Evolutionary conservation across 2,329 filamentous ascomycete genomes (phyloP).

Genomic region (Alternaria rosae): DNA sequence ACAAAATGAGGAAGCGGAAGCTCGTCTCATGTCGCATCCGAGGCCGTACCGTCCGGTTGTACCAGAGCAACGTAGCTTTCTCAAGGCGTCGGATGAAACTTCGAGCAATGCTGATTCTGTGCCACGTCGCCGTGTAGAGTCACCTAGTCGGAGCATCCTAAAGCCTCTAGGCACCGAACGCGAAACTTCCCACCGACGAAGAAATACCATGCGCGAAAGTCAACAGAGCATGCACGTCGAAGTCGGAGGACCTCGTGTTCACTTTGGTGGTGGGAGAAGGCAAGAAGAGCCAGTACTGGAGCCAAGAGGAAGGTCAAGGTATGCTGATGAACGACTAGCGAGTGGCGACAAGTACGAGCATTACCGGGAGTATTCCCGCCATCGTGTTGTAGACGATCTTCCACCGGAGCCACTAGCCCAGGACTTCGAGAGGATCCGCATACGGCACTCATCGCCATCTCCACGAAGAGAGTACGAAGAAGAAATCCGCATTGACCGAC

Average conservation of each 20-base stretch:
- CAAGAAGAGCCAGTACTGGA: slow-evolving; percentile 5
- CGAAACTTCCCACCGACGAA: slow-evolving; percentile 26
- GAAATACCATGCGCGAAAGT: slow-evolving; percentile 28
- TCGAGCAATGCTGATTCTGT: slow-evolving; percentile 22
- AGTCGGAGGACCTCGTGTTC: slow-evolving; percentile 39
- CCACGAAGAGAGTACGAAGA: slow-evolving; percentile 21
- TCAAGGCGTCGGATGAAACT: slow-evolving; percentile 26
- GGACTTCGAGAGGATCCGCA: slow-evolving; percentile 27
- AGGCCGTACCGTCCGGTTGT: slow-evolving; percentile 31
- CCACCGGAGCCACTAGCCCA: slow-evolving; percentile 21
- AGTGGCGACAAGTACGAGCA: slow-evolving; percentile 18
- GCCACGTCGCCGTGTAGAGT: slow-evolving; percentile 14
- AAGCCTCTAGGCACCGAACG: slow-evolving; percentile 27
- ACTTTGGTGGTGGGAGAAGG: slow-evolving; percentile 30
- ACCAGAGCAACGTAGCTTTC: slow-evolving; percentile 23
- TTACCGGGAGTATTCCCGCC: slow-evolving; percentile 20
- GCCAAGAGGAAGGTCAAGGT: slow-evolving; percentile 1
- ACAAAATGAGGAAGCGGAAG: slow-evolving; percentile 28
- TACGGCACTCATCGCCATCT: slow-evolving; percentile 24
- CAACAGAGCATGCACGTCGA: slow-evolving; percentile 41
- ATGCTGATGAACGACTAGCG: slow-evolving; percentile 9
- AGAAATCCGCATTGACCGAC: slow-evolving; percentile 27
- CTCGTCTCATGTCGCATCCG: slow-evolving; percentile 37
- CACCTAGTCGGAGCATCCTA: slow-evolving; percentile 34
- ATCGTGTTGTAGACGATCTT: slow-evolving; percentile 19